These are phyloP conservation scores for Linnemannia schmuckeri DNA, from an alignment of 192 early-diverging fungal species.

Conservation along the genomic window DNA sequence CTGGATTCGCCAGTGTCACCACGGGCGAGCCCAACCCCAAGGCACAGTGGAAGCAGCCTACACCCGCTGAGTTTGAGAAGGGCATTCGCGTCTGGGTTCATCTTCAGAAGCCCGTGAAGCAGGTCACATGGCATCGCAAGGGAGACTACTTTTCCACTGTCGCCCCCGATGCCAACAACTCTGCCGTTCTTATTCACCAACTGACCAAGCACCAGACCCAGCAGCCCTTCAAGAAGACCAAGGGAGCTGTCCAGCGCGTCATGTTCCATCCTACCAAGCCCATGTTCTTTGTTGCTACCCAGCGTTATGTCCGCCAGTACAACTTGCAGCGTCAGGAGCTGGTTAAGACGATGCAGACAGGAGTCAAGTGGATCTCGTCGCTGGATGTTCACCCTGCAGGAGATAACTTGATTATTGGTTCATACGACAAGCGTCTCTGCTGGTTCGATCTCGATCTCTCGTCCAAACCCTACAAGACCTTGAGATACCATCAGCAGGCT, in stretches of 20 bases:
- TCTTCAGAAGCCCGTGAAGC: slow-evolving; percentile 73
- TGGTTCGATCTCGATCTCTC: slow-evolving; percentile 99
- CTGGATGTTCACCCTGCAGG: slow-evolving; percentile 95
- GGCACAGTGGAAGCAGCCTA: slow-evolving; percentile 55
- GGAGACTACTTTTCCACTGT: slow-evolving; percentile 97
- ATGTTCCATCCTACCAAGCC: slow-evolving; percentile 95
- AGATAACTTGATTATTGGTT: slow-evolving; percentile 96
- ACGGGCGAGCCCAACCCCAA: slow-evolving; percentile 28
- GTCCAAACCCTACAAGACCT: slow-evolving; percentile 91
- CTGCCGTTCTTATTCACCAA: slow-evolving; percentile 93
- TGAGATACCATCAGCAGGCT: slow-evolving; percentile 91
- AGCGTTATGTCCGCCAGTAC: slow-evolving; percentile 94
- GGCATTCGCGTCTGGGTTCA: slow-evolving; percentile 45
- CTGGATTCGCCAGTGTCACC: slow-evolving; percentile 55
- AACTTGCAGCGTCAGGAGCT: slow-evolving; percentile 91
- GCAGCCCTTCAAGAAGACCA: slow-evolving; percentile 91
- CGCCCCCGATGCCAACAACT: slow-evolving; percentile 79
- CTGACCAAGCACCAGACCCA: slow-evolving; percentile 90
- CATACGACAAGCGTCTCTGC: slow-evolving; percentile 93
- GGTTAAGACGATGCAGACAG: slow-evolving; percentile 85
- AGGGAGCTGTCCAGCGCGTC: slow-evolving; percentile 89
- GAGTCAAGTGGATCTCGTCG: slow-evolving; percentile 95
- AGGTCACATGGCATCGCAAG: slow-evolving; percentile 94
- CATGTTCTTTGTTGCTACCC: slow-evolving; percentile 94
- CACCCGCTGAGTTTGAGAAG: slow-evolving; percentile 37